phyloP scores from a whole-genome alignment of 1,139 yeast genomes.

The Zygoascus hellenicus region DNA sequence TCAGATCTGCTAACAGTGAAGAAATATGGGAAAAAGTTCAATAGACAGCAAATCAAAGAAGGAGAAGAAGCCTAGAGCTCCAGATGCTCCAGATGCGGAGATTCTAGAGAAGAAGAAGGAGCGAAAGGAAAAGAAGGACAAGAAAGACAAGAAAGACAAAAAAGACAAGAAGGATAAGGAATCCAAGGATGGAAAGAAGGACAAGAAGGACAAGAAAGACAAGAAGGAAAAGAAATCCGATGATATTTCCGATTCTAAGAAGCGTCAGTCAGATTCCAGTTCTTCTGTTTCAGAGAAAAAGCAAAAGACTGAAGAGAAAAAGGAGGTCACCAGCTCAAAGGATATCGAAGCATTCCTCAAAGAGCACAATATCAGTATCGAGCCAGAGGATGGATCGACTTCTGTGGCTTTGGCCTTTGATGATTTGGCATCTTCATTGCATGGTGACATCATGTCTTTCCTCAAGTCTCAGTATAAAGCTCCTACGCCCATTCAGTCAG shows the following conservation, averaged over 20 bases:
- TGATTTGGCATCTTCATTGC: slow-evolving; percentile 49
- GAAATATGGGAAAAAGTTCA: slow-evolving; percentile 2
- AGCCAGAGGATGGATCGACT: slow-evolving; percentile 49
- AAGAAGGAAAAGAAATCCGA: slow-evolving; percentile 24
- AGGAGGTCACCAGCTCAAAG: slow-evolving; percentile 34
- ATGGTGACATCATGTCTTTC: slow-evolving; percentile 48
- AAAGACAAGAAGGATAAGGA: slow-evolving; percentile 23
- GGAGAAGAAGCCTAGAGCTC: slow-evolving; percentile 13
- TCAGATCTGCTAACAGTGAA: slow-evolving; percentile 2
- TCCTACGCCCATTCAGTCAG: slow-evolving; percentile 97
- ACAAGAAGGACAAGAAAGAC: slow-evolving; percentile 45
- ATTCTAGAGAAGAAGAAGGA: not conserved
- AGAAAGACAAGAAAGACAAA: slow-evolving; percentile 39
- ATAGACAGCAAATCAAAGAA: slow-evolving; percentile 9
- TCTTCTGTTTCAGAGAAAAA: not conserved
- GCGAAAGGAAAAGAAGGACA: slow-evolving; percentile 36
- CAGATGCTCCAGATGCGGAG: not conserved
- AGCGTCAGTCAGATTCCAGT: slow-evolving; percentile 31
- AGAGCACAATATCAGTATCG: slow-evolving; percentile 74
- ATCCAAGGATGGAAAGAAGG: slow-evolving; percentile 38
- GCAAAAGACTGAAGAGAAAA: slow-evolving; percentile 8
- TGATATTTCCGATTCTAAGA: slow-evolving; percentile 27
- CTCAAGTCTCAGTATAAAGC: slow-evolving; percentile 58
- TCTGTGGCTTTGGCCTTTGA: slow-evolving; percentile 70
- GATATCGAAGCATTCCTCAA: slow-evolving; percentile 56